Conservation (phyloP, 2,329 filamentous ascomycete genomes). For the Trichoderma sp. region DNA sequence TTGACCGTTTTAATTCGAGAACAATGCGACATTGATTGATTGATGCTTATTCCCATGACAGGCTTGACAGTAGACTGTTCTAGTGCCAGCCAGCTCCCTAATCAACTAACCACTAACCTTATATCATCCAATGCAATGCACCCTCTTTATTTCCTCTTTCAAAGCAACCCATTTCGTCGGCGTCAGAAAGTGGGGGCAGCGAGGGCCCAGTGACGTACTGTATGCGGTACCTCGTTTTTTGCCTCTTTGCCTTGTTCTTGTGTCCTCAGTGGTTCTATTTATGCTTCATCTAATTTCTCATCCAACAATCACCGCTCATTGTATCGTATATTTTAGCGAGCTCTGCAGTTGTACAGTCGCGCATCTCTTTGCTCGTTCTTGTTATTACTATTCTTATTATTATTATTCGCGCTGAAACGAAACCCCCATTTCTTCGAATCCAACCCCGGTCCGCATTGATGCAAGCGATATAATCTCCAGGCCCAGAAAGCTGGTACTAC, state of each 20-base stretch:
- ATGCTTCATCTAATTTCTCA: neutral
- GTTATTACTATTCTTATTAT: neutral
- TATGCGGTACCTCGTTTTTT: neutral
- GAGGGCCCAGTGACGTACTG: slow-evolving; percentile 4
- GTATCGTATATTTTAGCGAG: neutral
- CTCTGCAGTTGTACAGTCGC: neutral
- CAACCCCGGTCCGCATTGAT: neutral
- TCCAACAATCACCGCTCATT: neutral
- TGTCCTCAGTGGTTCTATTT: neutral
- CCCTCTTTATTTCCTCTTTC: neutral
- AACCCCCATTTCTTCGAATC: neutral
- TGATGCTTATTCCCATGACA: too few relatives aligned
- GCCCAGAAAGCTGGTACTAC: neutral
- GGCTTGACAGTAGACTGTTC: too few relatives aligned
- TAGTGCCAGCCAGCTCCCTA: too few relatives aligned
- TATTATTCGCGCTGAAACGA: too few relatives aligned
- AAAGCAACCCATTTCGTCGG: neutral
- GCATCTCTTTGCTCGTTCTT: neutral
- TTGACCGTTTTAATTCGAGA: too few relatives aligned
- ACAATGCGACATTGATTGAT: too few relatives aligned
- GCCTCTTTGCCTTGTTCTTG: neutral
- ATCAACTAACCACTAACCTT: neutral
- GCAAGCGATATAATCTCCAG: neutral
- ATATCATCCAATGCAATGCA: neutral
- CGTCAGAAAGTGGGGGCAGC: neutral